Conservation (phyloP, 148 eudicot species). For the Camellia granthamiana region DNA sequence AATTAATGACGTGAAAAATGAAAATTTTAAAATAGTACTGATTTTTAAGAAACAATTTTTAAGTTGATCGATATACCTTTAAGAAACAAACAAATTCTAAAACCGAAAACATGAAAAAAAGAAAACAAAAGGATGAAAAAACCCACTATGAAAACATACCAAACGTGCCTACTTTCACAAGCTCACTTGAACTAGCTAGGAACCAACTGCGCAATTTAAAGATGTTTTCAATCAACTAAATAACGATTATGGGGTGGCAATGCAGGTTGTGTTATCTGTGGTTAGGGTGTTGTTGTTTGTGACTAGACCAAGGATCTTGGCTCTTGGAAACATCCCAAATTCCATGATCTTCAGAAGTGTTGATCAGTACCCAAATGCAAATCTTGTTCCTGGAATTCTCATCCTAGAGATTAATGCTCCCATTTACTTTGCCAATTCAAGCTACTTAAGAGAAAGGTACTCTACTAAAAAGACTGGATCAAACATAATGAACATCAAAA, state of each 20-base stretch:
- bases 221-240: no score
- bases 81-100: no score
- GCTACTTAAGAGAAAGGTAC: conserved; percentile 91
- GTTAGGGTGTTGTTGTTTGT: conserved; percentile 76
- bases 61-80: no score
- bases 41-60: no score
- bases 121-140: no score
- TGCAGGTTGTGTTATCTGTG: conserved; percentile 71
- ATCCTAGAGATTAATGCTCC: conserved; percentile 87
- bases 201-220: not conserved
- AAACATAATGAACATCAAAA: not conserved
- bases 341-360: conserved; percentile 68
- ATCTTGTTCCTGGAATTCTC: conserved; percentile 67
- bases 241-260: not conserved
- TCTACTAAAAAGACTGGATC: no score
- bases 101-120: no score
- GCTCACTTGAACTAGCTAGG: not conserved
- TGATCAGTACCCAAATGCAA: conserved; percentile 76
- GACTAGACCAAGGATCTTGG: conserved; percentile 71
- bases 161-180: no score
- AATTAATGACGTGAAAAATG: no score
- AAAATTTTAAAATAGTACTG: no score
- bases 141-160: no score
- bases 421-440: conserved; percentile 79
- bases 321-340: conserved; percentile 72